A percentile compares a stretch with the other conserved stretches of the same genome.
These are phyloP conservation scores for Rachicladosporium sp. DNA, from an alignment of 2,329 filamentous ascomycete species.

Conservation along the genomic window DNA sequence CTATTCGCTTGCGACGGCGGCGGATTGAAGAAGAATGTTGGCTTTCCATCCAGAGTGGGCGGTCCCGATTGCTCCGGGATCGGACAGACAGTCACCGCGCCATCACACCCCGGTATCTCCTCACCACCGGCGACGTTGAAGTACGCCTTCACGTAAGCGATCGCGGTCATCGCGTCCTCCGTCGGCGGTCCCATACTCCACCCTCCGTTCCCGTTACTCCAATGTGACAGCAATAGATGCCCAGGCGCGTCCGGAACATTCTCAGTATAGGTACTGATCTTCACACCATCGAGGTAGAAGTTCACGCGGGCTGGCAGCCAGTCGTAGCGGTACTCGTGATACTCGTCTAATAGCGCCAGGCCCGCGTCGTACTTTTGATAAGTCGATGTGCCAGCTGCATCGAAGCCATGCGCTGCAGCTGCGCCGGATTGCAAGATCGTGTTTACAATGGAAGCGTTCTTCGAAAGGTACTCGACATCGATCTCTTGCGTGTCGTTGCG, in stretches of 20 bases:
- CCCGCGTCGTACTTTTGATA: constrained; percentile 47
- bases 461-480: constrained; percentile 66
- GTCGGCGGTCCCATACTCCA: constrained; percentile 63
- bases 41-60: constrained; percentile 10
- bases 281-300: constrained; percentile 55
- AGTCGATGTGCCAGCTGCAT: constrained; percentile 46
- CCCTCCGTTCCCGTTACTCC: constrained; percentile 60
- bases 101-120: neutral
- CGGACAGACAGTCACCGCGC: constrained; percentile 4
- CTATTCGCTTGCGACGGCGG: neutral
- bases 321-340: constrained; percentile 73
- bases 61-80: constrained; percentile 10
- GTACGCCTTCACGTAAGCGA: constrained; percentile 65
- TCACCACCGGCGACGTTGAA: constrained; percentile 48
- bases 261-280: constrained; percentile 42
- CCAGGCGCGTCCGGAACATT: constrained; percentile 45
- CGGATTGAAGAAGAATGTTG: constrained; percentile 9
- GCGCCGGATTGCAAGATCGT: constrained; percentile 59
- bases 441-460: constrained; percentile 44
- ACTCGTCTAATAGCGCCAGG: constrained; percentile 53
- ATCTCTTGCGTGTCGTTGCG: constrained; percentile 70
- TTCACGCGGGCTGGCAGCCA: constrained; percentile 50
- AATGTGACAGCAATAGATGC: constrained; percentile 58
- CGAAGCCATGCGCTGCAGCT: constrained; percentile 35
- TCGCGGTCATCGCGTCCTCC: constrained; percentile 48